Percentiles rank a stretch among this genome's conserved stretches.
Evolutionary conservation across 257 asterid species (phyloP).

Genomic region (Ophiorrhiza pumila): DNA sequence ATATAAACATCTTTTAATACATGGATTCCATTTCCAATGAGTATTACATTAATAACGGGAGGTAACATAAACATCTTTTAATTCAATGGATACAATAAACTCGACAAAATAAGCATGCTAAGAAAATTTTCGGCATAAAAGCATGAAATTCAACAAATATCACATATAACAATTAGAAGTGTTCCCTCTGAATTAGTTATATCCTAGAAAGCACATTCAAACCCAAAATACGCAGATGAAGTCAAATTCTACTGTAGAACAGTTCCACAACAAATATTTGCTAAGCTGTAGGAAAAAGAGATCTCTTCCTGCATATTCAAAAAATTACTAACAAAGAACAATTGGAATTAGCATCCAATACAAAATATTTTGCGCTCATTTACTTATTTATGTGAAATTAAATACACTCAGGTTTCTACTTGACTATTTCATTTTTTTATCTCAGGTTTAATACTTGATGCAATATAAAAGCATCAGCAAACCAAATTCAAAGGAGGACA

Average conservation of each 20-base stretch:
- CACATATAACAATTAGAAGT: background rate
- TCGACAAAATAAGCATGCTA: background rate
- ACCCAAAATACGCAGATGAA: background rate
- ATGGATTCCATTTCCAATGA: slow-evolving; percentile 7
- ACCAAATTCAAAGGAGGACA: background rate
- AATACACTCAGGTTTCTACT: too few species aligned
- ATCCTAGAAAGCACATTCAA: background rate
- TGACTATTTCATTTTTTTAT: too few species aligned
- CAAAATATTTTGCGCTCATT: background rate
- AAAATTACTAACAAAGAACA: background rate
- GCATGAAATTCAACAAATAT: background rate
- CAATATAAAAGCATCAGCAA: background rate
- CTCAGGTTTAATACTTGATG: background rate
- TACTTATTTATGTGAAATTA: background rate
- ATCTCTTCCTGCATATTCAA: background rate
- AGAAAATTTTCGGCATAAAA: background rate
- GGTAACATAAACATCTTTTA: slow-evolving; percentile 6
- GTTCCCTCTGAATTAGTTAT: background rate
- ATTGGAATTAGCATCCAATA: background rate
- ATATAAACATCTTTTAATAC: slow-evolving; percentile 9
- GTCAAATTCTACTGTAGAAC: background rate
- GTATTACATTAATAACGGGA: slow-evolving; percentile 1
- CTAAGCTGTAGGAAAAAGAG: background rate
- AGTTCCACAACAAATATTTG: background rate
- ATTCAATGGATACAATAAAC: slow-evolving; percentile 5